Conservation (phyloP, 1,284 basidiomycete species). For the Sanguinoderma infundibulare region DNA sequence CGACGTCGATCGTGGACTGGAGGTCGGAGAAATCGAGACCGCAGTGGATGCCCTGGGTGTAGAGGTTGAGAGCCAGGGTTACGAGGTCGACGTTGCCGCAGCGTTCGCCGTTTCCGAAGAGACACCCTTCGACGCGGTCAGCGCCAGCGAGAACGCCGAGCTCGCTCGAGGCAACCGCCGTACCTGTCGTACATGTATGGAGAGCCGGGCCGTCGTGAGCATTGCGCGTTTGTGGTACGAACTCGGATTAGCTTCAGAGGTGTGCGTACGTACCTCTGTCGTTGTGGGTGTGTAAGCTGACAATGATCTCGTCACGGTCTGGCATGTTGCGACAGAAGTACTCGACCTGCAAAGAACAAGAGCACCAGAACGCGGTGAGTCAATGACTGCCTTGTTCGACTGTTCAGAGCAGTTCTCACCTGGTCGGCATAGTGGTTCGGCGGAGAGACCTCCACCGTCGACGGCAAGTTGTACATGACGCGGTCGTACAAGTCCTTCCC, state of each 20-base stretch:
- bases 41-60: constrained; percentile 92
- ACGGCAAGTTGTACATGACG: constrained; percentile 98
- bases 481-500: constrained; percentile 70
- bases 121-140: constrained; percentile 96
- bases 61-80: constrained; percentile 94
- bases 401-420: constrained; percentile 44
- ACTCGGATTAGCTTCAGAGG: no score
- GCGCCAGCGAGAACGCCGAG: constrained; percentile 92
- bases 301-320: constrained; percentile 87
- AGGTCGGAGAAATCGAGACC: constrained; percentile 93
- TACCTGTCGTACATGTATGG: constrained; percentile 64
- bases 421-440: constrained; percentile 99
- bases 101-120: constrained; percentile 98
- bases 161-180: constrained; percentile 93
- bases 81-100: constrained; percentile 99
- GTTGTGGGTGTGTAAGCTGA: constrained; percentile 97
- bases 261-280: constrained; percentile 71
- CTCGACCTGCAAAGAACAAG: constrained; percentile 82
- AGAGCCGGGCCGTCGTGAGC: no score
- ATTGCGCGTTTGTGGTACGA: no score
- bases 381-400: not conserved
- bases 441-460: constrained; percentile 95
- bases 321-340: constrained; percentile 88
- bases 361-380: no score
- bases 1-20: constrained; percentile 88